Conservation (phyloP, 2,329 filamentous ascomycete species). For the Penicillium sp. region DNA sequence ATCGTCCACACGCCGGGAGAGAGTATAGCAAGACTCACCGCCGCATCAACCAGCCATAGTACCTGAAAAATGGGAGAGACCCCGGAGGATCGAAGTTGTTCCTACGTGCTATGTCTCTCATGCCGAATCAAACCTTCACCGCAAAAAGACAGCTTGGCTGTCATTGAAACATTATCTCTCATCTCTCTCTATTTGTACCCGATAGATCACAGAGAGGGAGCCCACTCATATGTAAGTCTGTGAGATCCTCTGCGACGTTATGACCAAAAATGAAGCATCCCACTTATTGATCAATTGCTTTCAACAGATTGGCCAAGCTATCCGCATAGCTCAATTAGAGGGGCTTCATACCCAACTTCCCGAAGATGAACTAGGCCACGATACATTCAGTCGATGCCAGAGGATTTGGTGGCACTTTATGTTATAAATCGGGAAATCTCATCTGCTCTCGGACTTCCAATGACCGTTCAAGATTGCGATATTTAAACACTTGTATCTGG, state of each 20-base stretch:
- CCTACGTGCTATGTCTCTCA: slow-evolving; percentile 33
- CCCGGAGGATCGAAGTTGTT: slow-evolving; percentile 19
- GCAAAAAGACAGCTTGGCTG: slow-evolving; percentile 44
- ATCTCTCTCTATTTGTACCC: slow-evolving; percentile 44
- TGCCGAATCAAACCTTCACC: slow-evolving; percentile 40
- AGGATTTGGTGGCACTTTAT: slow-evolving; percentile 49
- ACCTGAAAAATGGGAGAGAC: too few species aligned
- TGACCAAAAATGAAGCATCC: too few species aligned
- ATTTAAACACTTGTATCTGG: slow-evolving; percentile 39
- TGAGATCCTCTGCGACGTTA: too few species aligned
- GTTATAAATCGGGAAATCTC: slow-evolving; percentile 49
- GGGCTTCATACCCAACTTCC: slow-evolving; percentile 48
- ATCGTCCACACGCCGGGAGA: background rate
- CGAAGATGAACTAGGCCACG: slow-evolving; percentile 38
- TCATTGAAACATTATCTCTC: slow-evolving; percentile 44
- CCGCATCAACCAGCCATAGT: slow-evolving; percentile 98
- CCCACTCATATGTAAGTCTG: slow-evolving; percentile 34
- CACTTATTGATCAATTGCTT: background rate
- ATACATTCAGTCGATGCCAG: slow-evolving; percentile 39
- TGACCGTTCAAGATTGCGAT: slow-evolving; percentile 43
- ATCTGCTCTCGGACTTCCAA: slow-evolving; percentile 45
- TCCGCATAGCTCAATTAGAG: slow-evolving; percentile 48
- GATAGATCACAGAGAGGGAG: slow-evolving; percentile 44
- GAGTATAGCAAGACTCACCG: slow-evolving; percentile 60
- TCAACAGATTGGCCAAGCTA: slow-evolving; percentile 43